Conservation (phyloP, 1,284 basidiomycete genomes). For the Rhizopogon parksii region DNA sequence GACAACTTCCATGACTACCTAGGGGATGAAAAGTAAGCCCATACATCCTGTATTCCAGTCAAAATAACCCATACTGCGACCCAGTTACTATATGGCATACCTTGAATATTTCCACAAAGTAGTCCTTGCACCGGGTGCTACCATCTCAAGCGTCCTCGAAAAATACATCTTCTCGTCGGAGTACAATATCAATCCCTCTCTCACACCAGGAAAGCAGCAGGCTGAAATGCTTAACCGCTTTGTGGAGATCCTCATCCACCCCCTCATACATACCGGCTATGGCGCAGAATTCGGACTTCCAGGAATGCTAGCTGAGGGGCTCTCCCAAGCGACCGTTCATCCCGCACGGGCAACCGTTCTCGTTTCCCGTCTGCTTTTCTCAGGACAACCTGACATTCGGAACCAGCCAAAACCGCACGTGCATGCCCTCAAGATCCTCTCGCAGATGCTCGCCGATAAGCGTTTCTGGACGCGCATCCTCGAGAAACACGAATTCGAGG, state of each 20-base stretch:
- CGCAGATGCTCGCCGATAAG: constrained; percentile 34
- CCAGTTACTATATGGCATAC: constrained; percentile 31
- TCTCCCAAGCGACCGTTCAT: constrained; percentile 40
- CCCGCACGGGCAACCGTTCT: constrained; percentile 23
- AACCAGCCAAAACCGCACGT: constrained; percentile 17
- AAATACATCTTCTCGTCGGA: constrained; percentile 13
- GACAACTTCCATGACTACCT: constrained; percentile 37
- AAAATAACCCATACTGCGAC: not conserved
- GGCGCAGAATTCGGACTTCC: constrained; percentile 57
- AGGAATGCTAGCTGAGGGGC: constrained; percentile 58
- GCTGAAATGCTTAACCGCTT: constrained; percentile 59
- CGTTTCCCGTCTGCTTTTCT: constrained; percentile 25
- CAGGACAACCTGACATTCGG: not conserved
- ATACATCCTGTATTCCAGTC: not conserved
- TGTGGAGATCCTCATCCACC: constrained; percentile 54
- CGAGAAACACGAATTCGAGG: constrained; percentile 25
- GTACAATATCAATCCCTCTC: constrained; percentile 2
- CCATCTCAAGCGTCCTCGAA: constrained; percentile 13
- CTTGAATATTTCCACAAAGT: constrained; percentile 29
- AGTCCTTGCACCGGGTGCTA: constrained; percentile 24
- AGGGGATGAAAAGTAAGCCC: constrained; percentile 33
- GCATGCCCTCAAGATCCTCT: constrained; percentile 34
- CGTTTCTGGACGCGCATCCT: constrained; percentile 23
- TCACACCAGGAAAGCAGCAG: constrained; percentile 18
- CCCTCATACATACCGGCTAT: constrained; percentile 59